phyloP scores from a whole-genome alignment of 2,329 filamentous ascomycete species.

The Albophoma yamanashiensis region DNA sequence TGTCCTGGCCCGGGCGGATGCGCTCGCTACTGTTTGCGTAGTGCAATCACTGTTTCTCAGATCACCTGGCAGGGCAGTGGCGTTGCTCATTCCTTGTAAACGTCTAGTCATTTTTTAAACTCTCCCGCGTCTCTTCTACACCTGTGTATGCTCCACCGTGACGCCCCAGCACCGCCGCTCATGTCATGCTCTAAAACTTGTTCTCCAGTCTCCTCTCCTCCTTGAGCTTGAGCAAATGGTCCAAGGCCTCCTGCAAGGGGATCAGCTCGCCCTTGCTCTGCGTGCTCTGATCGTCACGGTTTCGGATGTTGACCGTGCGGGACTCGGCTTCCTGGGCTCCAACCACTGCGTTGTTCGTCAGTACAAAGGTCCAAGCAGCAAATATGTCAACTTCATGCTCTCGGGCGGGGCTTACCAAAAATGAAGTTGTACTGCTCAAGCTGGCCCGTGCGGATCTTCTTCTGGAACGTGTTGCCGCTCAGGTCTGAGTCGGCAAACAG shows the following conservation, averaged over 20 bases:
- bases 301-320: constrained; percentile 51
- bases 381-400: not conserved
- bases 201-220: constrained; percentile 30
- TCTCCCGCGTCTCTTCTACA: not conserved
- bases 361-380: not conserved
- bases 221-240: constrained; percentile 42
- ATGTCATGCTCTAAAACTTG: constrained; percentile 16
- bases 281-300: constrained; percentile 51
- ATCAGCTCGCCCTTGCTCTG: constrained; percentile 52
- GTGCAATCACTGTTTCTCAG: not conserved
- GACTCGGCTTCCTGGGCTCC: constrained; percentile 51
- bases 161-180: not conserved
- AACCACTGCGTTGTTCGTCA: constrained; percentile 33
- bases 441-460: constrained; percentile 80
- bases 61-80: not conserved
- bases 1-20: not conserved
- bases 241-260: constrained; percentile 43
- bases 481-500: constrained; percentile 54
- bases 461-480: constrained; percentile 70
- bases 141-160: not conserved
- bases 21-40: not conserved
- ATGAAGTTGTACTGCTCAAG: constrained; percentile 77
- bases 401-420: constrained; percentile 41
- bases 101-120: not conserved
- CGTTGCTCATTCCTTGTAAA: not conserved